Evolutionary conservation across 2,329 filamentous ascomycete species (phyloP).

Genomic region (Verticillium longisporum): DNA sequence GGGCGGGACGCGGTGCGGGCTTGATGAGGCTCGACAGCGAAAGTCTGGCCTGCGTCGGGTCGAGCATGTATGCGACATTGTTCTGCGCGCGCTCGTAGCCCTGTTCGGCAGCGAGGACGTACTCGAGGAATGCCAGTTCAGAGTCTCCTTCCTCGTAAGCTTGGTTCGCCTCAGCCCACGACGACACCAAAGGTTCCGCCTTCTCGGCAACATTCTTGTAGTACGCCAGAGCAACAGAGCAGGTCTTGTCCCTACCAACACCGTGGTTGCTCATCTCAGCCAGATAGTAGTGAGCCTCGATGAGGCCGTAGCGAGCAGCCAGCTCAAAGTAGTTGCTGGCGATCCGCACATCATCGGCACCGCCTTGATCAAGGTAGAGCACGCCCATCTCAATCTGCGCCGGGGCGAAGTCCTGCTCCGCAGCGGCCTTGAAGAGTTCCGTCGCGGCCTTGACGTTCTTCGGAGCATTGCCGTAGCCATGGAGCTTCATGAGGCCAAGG

Average conservation of each 20-base stretch:
- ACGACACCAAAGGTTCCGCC: slow-evolving; percentile 66
- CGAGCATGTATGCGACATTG: slow-evolving; percentile 82
- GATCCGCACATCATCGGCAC: slow-evolving; percentile 59
- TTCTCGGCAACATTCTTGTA: slow-evolving; percentile 76
- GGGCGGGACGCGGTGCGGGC: slow-evolving; percentile 13
- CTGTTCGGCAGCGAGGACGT: slow-evolving; percentile 85
- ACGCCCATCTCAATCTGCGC: slow-evolving; percentile 78
- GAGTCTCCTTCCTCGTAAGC: slow-evolving; percentile 74
- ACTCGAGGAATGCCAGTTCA: slow-evolving; percentile 72
- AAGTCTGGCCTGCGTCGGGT: slow-evolving; percentile 60
- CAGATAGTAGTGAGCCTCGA: slow-evolving; percentile 88
- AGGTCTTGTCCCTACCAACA: slow-evolving; percentile 72
- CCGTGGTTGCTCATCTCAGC: slow-evolving; percentile 80
- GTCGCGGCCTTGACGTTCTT: slow-evolving; percentile 67
- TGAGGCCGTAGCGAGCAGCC: slow-evolving; percentile 72
- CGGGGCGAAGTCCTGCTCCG: slow-evolving; percentile 73
- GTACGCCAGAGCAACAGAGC: slow-evolving; percentile 68
- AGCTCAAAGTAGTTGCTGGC: slow-evolving; percentile 85
- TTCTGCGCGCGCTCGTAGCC: slow-evolving; percentile 86
- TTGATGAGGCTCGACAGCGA: slow-evolving; percentile 29
- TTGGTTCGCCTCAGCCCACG: slow-evolving; percentile 75
- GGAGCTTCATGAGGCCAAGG: slow-evolving; percentile 74
- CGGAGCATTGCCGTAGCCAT: slow-evolving; percentile 64
- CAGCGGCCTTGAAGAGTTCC: slow-evolving; percentile 69
- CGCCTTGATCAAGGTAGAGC: slow-evolving; percentile 79